Evolutionary conservation across 2,329 filamentous ascomycete species (phyloP), one percentile per base, ranked within the genome.

Genomic region (Elsinoe arachidis): DNA sequence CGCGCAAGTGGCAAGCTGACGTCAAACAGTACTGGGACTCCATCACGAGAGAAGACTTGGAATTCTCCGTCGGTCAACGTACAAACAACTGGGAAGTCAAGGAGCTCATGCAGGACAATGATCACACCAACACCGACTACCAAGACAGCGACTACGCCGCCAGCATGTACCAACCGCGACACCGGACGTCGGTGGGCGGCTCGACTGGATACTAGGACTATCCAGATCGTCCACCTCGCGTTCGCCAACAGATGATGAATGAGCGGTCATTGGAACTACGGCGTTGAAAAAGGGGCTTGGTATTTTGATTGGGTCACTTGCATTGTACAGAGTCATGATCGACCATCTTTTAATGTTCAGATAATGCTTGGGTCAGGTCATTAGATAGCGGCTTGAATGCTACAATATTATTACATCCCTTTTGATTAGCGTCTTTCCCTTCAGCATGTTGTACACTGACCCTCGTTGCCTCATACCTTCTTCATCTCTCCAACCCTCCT

Each of bases 1-100:
- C 23, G 5, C 5, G 3, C 1, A 34, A 2, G 17, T 44, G 2
- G 12, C 33, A 23, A 11, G 5, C 12, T 19, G 10, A 34, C 59
- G 61, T n/a, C 5, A 11, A 46, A 56, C 64, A 93, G 90, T 99
- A 95, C 78, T 99, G 93, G 93, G 93, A 99, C 70, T 96, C 91
- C 14, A 99, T 99, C 72, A 99, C 93, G 19, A 90, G 88, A 69
- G 93, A 99, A 74, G 93, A 99, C 71, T 85, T 99, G 63, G 93
- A 99, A 71, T 99, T 99, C 74, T 96, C 90, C 2, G 93, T 99
- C 52, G 92, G 92, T 63, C 90, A 90, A 59, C 89, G 92, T 71
- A 87, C 89, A 74, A 95, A 96, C 76, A 96, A 93, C 72, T 99
- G 93, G 93, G 93, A 99, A 70, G 87, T 97, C 69, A 97, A 97